Base-by-base conservation (phyloP, 1,139 yeast genomes). In the Pichia sp. region DNA sequence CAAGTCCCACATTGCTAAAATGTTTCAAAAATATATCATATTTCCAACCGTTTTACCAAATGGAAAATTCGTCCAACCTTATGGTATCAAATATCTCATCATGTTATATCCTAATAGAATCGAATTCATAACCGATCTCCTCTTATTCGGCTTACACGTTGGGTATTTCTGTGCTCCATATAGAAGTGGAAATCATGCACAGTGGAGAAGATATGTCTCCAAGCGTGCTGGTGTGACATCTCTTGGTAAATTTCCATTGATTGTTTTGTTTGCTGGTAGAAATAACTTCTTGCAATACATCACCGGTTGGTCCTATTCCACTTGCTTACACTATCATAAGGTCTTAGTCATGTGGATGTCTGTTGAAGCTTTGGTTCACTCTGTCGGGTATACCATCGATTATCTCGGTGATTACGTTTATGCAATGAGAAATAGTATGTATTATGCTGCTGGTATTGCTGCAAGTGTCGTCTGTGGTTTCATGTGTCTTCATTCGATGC, bases 221-320 rank as follows among this genome's bases (percentile, higher is more conserved):
- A 79, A 73, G 21, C 63, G 83, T 51, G 61, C 76, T 0, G 75
- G 81, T 47, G 66, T 75, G n/a, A 52, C 76, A 20, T 67, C 76
- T 12, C 71, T 76, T 50, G 67, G 72, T 12, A 58, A 73, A 53
- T 65, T 74, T 60, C 81, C 81, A 0, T 57, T 73, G 4, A 53
- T 75, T 18, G 65, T 76, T 17, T 52, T 76, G 14, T 74, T 82
- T 66, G 85, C 82, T 0, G 85, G 87, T 5, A 68, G 90, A 53
- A 83, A 83, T 61, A 83, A 82, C 59, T 63, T 83, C 44, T 62
- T 83, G 34, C 73, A 78, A 51, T 72, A 72, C 68, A 44, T 79
- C 17, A 81, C 89, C 0, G 78, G 84, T 27, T 78, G 86, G 81
- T 75, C 80, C 38, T 77, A 73, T 55, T 71, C 82, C 9, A 72